Conservation (phyloP, 139 green algal species). For the Desmodesmus armatus region DNA sequence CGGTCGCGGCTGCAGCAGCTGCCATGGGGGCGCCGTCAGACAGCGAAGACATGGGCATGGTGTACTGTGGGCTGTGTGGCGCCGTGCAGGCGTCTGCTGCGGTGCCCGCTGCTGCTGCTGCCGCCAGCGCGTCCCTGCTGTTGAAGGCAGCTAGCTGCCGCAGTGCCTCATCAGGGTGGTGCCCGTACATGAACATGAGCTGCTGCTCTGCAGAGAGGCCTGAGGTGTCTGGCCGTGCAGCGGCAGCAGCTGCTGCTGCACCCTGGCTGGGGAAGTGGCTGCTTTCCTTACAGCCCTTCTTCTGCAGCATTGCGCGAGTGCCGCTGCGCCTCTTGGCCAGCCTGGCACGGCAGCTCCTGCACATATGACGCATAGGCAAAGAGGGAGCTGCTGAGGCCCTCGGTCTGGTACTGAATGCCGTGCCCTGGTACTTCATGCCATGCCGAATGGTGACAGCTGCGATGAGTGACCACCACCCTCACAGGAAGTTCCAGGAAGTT, state of each 20-base stretch:
- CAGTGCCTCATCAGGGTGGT: not conserved
- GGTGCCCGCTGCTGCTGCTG: not conserved
- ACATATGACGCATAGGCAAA: not conserved
- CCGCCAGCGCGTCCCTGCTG: not conserved
- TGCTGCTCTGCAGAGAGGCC: not conserved
- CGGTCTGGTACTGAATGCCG: not conserved
- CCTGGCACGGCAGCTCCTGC: constrained; percentile 23
- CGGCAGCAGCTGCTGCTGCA: not conserved
- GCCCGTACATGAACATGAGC: not conserved
- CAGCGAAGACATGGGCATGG: no score
- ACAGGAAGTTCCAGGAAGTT: no score
- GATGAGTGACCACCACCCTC: no score
- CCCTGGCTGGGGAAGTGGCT: not conserved
- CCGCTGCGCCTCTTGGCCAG: constrained; percentile 25
- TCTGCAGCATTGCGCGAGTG: not conserved
- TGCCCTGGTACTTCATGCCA: not conserved
- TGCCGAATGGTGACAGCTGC: no score
- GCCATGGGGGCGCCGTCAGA: no score
- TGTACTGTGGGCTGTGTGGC: no score
- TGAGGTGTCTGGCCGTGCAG: no score
- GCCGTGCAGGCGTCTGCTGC: no score
- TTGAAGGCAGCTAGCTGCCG: not conserved
- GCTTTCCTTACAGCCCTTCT: not conserved
- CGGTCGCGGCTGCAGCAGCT: not conserved
- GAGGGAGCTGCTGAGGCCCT: not conserved